A percentile compares a stretch with the other conserved stretches of the same genome.
Evolutionary conservation across 495 filamentous ascomycete species (phyloP).

Genomic region (Xanthoparmelia taractica): DNA sequence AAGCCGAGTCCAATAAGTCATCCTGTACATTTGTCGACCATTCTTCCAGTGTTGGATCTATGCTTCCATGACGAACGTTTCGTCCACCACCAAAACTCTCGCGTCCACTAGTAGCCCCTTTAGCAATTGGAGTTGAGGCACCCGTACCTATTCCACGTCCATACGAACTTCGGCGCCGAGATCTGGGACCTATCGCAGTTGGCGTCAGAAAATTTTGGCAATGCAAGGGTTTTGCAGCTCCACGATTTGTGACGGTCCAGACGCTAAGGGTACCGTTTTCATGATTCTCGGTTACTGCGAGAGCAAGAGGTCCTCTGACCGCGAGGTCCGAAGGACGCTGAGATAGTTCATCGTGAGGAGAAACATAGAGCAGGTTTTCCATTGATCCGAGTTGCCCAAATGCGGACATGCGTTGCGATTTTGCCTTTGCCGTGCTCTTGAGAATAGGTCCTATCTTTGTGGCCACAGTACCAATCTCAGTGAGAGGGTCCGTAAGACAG

Average conservation of each 20-base stretch:
- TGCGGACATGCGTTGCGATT: slow-evolving; percentile 28
- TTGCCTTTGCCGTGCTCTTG: slow-evolving; percentile 18
- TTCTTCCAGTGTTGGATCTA: slow-evolving; percentile 33
- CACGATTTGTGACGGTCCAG: slow-evolving; percentile 61
- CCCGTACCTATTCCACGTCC: slow-evolving; percentile 70
- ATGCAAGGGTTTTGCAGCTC: slow-evolving; percentile 44
- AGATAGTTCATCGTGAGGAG: slow-evolving; percentile 46
- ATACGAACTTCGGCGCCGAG: slow-evolving; percentile 76
- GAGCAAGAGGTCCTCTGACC: slow-evolving; percentile 44
- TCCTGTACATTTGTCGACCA: slow-evolving; percentile 44
- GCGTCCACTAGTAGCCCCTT: slow-evolving; percentile 37
- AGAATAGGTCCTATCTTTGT: slow-evolving; percentile 32
- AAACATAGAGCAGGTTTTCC: slow-evolving; percentile 79
- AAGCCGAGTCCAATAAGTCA: slow-evolving; percentile 73
- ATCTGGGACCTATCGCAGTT: slow-evolving; percentile 48
- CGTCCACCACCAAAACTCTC: slow-evolving; percentile 52
- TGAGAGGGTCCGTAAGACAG: slow-evolving; percentile 76
- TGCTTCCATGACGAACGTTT: slow-evolving; percentile 35
- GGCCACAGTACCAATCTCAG: slow-evolving; percentile 79
- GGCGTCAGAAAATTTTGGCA: slow-evolving; percentile 35
- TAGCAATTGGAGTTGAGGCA: slow-evolving; percentile 65
- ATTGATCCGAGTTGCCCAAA: slow-evolving; percentile 52
- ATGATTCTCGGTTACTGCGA: slow-evolving; percentile 75
- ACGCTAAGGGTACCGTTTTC: slow-evolving; percentile 66
- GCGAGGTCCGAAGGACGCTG: slow-evolving; percentile 14